Evolutionary conservation across 805 yeast genomes (phyloP), one percentile per base, ranked within the genome.

Genomic region (Teunomyces cretensis): DNA sequence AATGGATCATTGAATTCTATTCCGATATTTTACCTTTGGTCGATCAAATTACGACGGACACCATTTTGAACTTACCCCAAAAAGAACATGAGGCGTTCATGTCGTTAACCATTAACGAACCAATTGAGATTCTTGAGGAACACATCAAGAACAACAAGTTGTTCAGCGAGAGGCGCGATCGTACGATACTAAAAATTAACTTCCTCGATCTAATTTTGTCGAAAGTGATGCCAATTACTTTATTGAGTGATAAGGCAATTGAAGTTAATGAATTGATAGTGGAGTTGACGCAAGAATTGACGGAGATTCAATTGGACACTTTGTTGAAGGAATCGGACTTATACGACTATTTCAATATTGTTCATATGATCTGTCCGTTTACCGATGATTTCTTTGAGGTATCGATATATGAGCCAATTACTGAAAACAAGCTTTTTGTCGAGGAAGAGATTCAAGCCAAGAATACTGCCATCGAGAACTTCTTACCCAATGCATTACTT

Each of bases 1-100:
- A 87, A 48, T 91, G 95, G 90, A 66, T 87, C 16, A 69, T 78
- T 40, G 84, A 80, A n/a, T 81, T 84, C 52, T 74, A 85, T 39
- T 68, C 79, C 0, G 84, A 80, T 12, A 68, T 86, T 24, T 70
- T 84, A 45, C 80, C 80, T 1, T 62, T 88, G 1, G 74, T 86
- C 49, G 81, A 80, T 48, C 68, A 60, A 46, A 48, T 51, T 46
- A 53, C 56, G 24, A 54, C 69, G 7, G 60, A 60, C 5, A 67
- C 75, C 2, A 58, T 82, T 7, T 56, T 84, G 51, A 69, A 69
- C 19, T 57, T 80, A 30, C 52, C 67, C 4, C 56, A 56, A 1
- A 65, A 64, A 0, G 65, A 66, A 13, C 63, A 73, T 43, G 56
- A 56, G 1, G 52, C 61, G 12, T 70, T 83, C 16, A 47, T 76